Evolutionary conservation across 163 green algal species (phyloP), one percentile per base, ranked within the genome.

Genomic region (Scenedesmus sp.): DNA sequence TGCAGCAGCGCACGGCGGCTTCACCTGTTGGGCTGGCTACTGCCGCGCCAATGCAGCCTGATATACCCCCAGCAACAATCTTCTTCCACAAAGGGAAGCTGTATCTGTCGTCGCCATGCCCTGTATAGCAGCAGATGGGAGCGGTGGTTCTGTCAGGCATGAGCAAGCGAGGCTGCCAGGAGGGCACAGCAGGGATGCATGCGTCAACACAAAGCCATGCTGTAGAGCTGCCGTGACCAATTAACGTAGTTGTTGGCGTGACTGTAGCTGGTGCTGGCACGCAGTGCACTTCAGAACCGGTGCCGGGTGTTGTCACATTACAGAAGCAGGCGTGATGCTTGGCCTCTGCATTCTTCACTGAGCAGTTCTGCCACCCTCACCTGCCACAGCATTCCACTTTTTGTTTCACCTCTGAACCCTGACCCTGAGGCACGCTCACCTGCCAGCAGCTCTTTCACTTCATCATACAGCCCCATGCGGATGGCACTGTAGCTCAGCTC

Each of bases 61-160:
- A 91, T 3, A 91, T 65, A 43, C 86, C 86, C 18, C 86, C 86
- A 37, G 86, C 86, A 9, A 80, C n/a, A 49, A 91, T 86, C n/a
- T 91, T 91, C 73, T 91, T 91, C 70, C 72, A 85, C 33, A 91
- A 35, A 16, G 86, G 86, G 44, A 91, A 91, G 53, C 3, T 91
- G 68, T 79, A 90, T 24, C 35, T 51, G 70, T 90, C 85, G 22
- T 90, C 85, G 24, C 30, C 70, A 59, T 72, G 20, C 15, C 33
- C 78, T 84, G 37, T 9, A 10, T 3, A 33, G 26, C 24, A 33
- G 12, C 4, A 22, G 65, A 26, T 40, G 30, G 3, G 12, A 30
- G 22, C 59, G 33, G 59, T 33, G 24, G 20, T 35, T 18, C 16
- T 16, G 40, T 5, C 16, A 76, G 59, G 3, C 33, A 22, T 12